Base-by-base conservation (phyloP, 345 rosid species). In the Lagerstroemia speciosa region DNA sequence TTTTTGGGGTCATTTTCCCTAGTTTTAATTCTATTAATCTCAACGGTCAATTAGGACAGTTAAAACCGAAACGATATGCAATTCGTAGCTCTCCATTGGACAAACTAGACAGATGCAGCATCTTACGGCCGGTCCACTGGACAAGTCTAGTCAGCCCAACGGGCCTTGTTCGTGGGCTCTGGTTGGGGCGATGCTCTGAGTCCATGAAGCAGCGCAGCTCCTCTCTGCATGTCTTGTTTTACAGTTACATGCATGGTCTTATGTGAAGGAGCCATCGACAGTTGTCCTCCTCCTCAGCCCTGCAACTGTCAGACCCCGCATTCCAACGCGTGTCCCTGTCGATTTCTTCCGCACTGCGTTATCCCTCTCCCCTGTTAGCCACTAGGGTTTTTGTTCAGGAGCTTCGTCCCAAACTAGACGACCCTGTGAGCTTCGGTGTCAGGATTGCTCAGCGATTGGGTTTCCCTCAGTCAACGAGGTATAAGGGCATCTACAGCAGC, bases 321-420 rank as follows among this genome's bases (percentile, higher is more conserved):
- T 69, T 3, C 41, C 67, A n/a, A 46, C 72, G 60, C 67, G 72
- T 69, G 66, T 62, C 66, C 66, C 62, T 48, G 40, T 43, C 34
- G 17, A 40, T 12, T 27, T 36, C 36, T 50, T 29, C n/a, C n/a
- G 31, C 33, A 41, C 46, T 41, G 46, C 46, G 10, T 41, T 14
- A 14, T 41, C 46, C 38, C 43, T 61, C 70, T 37, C 29, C 15
- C 17, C 2, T 24, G 20, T 19, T 33, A 29, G 19, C 26, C 66
- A 32, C 32, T 50, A 69, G 72, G 72, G 67, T 69, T 61, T 48
- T 69, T 29, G 3, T 14, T 40, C 43, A 3, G 43, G 12, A 53
- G 29, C 63, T 10, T 27, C 33, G 12, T 27, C 6, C 14, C 20
- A 30, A 27, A 14, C 24, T n/a, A 22, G 0, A n/a, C 11, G 46